Evolutionary conservation across 305 asterid genomes (phyloP).

Genomic region (Salvia sclarea): DNA sequence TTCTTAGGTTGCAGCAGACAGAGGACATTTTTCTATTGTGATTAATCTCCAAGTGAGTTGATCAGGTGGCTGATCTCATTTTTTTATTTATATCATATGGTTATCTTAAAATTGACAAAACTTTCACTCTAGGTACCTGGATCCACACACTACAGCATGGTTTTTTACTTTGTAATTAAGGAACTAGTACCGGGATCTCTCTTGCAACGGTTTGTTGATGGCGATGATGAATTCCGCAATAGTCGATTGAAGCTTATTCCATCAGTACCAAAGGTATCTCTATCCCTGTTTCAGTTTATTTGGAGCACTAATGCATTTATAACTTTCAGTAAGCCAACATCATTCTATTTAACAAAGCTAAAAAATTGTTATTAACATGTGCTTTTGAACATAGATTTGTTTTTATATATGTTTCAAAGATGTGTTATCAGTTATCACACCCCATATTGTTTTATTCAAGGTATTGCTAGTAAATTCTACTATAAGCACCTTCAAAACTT

Average conservation of each 20-base stretch:
- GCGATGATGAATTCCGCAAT: constrained; percentile 95
- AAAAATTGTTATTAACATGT: neutral
- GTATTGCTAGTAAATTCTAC: neutral
- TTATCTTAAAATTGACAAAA: constrained; percentile 20
- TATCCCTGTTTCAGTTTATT: constrained; percentile 25
- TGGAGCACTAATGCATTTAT: neutral
- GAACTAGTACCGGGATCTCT: constrained; percentile 75
- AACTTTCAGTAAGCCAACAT: neutral
- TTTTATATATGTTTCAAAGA: too few species aligned
- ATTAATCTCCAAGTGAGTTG: constrained; percentile 85
- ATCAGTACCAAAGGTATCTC: constrained; percentile 89
- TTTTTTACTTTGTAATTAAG: constrained; percentile 78
- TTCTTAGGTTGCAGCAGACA: constrained; percentile 77
- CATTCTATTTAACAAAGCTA: constrained; percentile 1
- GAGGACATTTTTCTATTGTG: constrained; percentile 73
- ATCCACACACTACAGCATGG: constrained; percentile 95
- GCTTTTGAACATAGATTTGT: too few species aligned
- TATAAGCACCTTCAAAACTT: neutral
- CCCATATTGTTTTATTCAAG: neutral
- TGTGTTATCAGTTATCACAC: neutral
- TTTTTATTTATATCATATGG: constrained; percentile 26
- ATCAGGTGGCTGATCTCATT: constrained; percentile 19
- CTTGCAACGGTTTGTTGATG: constrained; percentile 86
- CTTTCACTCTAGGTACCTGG: constrained; percentile 72
- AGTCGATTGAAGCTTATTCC: constrained; percentile 97